Conservation (phyloP, 176 grass and related monocot species). For the Luzula sylvatica region DNA sequence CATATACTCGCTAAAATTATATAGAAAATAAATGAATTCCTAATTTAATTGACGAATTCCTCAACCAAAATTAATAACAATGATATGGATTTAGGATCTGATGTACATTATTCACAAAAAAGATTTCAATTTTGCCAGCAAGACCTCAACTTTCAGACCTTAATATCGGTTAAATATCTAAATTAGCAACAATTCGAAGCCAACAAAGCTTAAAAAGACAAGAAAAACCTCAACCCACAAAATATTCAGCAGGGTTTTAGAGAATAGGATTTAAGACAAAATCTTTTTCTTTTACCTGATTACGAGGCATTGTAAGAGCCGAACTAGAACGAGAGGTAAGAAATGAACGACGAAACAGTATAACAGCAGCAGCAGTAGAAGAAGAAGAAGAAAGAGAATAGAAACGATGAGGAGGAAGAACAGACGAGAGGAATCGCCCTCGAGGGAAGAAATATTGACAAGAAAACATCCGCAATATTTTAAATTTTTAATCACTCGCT, state of each 20-base stretch:
- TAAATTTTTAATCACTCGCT: no score
- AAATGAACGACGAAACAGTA: constrained; percentile 17
- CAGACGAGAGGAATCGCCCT: constrained; percentile 18
- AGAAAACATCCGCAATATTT: no score
- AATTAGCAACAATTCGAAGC: not conserved
- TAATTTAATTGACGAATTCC: not conserved
- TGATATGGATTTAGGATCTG: no score
- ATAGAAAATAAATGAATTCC: not conserved
- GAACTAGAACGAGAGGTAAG: not conserved
- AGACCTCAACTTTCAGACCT: not conserved
- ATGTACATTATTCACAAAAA: no score
- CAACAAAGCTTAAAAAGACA: not conserved
- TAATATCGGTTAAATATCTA: not conserved
- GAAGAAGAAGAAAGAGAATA: constrained; percentile 26
- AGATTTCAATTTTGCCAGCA: not conserved
- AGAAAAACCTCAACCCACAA: not conserved
- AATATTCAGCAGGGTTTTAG: no score
- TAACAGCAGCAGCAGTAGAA: constrained; percentile 16
- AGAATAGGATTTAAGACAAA: no score
- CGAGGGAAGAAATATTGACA: not conserved
- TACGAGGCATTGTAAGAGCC: constrained; percentile 4
- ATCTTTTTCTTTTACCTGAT: constrained; percentile 9
- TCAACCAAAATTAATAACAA: no score
- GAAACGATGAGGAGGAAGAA: constrained; percentile 14
- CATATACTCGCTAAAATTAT: not conserved